These are phyloP conservation scores for Kodamaea lidongshanica DNA, from an alignment of 805 yeast species.

Conservation along the genomic window DNA sequence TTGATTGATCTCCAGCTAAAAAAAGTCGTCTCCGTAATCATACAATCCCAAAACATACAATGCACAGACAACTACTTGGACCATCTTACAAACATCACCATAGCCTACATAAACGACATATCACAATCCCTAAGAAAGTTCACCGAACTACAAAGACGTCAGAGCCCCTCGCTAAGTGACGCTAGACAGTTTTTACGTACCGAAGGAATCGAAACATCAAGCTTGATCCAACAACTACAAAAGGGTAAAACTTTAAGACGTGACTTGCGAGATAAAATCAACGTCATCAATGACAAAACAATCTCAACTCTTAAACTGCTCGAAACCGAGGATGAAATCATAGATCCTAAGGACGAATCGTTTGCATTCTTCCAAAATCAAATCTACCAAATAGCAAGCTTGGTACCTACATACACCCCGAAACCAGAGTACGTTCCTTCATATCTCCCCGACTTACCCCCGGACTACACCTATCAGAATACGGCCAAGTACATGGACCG, in stretches of 20 bases:
- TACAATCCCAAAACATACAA: conserved; percentile 17
- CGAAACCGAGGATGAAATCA: conserved; percentile 6
- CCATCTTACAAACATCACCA: conserved; percentile 23
- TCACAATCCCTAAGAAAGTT: conserved; percentile 40
- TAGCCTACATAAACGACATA: conserved; percentile 30
- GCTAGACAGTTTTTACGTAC: conserved; percentile 39
- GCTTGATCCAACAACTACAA: conserved; percentile 32
- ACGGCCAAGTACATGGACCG: conserved; percentile 64
- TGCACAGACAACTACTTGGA: conserved; percentile 25
- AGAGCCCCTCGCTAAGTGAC: conserved; percentile 49
- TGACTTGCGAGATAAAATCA: conserved; percentile 8
- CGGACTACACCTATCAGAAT: conserved; percentile 83
- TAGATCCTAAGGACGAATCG: conserved; percentile 31
- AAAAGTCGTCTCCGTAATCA: conserved; percentile 22
- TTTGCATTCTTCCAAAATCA: conserved; percentile 50
- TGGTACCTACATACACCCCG: conserved; percentile 47
- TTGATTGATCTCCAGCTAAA: conserved; percentile 25
- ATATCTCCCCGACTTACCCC: conserved; percentile 87
- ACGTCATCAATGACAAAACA: conserved; percentile 9
- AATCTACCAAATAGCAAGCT: conserved; percentile 43
- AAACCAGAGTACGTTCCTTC: conserved; percentile 49
- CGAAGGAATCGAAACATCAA: conserved; percentile 35
- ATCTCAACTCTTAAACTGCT: conserved; percentile 10
- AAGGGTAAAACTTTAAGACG: conserved; percentile 16
- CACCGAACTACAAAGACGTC: conserved; percentile 56